Evolutionary conservation across 2,329 filamentous ascomycete genomes (phyloP).

Genomic region (Aureobasidium uvarum): DNA sequence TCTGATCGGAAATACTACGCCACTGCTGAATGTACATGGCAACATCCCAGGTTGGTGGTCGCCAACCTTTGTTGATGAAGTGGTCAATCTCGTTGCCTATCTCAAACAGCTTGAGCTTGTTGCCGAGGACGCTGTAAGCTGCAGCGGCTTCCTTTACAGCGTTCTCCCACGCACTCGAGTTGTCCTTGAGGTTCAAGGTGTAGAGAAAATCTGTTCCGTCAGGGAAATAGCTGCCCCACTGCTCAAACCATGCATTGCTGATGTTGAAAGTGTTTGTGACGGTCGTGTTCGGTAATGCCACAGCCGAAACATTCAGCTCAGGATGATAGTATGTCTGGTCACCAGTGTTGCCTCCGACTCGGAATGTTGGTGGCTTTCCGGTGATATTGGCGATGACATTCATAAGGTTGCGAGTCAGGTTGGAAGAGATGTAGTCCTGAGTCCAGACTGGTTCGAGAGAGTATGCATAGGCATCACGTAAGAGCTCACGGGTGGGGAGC

Average conservation of each 20-base stretch:
- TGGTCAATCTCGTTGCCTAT: slow-evolving; percentile 25
- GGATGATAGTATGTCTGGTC: slow-evolving; percentile 11
- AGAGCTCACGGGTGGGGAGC: neutral
- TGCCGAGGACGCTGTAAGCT: neutral
- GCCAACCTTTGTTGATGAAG: slow-evolving; percentile 15
- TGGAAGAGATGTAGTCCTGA: slow-evolving; percentile 1
- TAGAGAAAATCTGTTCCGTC: slow-evolving; percentile 12
- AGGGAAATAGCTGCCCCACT: neutral
- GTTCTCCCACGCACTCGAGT: slow-evolving; percentile 9
- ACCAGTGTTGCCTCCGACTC: slow-evolving; percentile 9
- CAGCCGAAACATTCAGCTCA: neutral
- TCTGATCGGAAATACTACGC: slow-evolving; percentile 27
- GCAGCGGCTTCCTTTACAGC: slow-evolving; percentile 1
- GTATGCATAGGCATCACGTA: slow-evolving; percentile 14
- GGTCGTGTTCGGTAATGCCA: neutral
- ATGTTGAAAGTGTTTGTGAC: slow-evolving; percentile 20
- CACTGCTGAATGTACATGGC: slow-evolving; percentile 21
- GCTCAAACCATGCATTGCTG: slow-evolving; percentile 11
- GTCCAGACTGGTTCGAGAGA: slow-evolving; percentile 16
- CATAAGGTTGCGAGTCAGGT: slow-evolving; percentile 18
- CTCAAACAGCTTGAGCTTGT: slow-evolving; percentile 24
- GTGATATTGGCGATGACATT: neutral
- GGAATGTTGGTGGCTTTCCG: neutral
- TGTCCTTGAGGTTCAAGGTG: neutral
- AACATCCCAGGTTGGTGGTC: slow-evolving; percentile 1